These are phyloP conservation scores for Aspergillus leporis DNA, from an alignment of 495 filamentous ascomycete genomes.

Conservation along the genomic window DNA sequence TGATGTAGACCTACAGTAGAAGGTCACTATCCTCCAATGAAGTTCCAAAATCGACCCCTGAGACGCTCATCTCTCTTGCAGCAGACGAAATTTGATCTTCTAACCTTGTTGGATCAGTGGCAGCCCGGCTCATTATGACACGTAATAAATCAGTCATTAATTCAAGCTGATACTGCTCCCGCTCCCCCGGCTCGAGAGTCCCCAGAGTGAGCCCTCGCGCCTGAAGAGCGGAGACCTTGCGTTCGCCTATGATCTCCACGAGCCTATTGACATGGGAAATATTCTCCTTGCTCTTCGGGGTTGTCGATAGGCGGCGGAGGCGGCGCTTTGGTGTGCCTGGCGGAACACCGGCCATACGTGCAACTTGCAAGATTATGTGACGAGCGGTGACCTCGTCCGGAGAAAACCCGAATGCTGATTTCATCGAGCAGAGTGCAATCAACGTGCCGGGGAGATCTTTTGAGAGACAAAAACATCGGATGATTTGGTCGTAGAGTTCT, in stretches of 20 bases:
- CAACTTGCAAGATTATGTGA: constrained; percentile 52
- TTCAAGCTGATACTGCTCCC: constrained; percentile 49
- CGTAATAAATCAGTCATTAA: constrained; percentile 53
- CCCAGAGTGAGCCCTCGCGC: constrained; percentile 36
- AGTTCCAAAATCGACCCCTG: constrained; percentile 33
- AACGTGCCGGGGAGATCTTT: constrained; percentile 61
- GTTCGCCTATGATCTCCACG: constrained; percentile 38
- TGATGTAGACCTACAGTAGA: constrained; percentile 21
- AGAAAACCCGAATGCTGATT: constrained; percentile 52
- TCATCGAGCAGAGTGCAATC: constrained; percentile 59
- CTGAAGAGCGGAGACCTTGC: constrained; percentile 35
- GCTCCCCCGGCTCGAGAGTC: constrained; percentile 41
- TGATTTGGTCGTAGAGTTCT: constrained; percentile 57
- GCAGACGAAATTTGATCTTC: constrained; percentile 46
- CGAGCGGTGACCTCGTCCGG: constrained; percentile 52
- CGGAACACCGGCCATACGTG: constrained; percentile 46
- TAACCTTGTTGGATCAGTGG: constrained; percentile 30
- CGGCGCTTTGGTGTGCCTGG: constrained; percentile 41
- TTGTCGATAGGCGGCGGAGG: constrained; percentile 43
- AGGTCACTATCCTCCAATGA: constrained; percentile 33
- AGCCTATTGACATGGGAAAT: constrained; percentile 40
- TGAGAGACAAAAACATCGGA: constrained; percentile 54
- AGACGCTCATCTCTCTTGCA: constrained; percentile 57
- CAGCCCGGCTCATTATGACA: constrained; percentile 49
- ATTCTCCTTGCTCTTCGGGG: constrained; percentile 46